A percentile compares a stretch with the other conserved stretches of the same genome.
Evolutionary conservation across 208 protist genomes (phyloP).

Genomic region (Wallacemonas sp.): DNA sequence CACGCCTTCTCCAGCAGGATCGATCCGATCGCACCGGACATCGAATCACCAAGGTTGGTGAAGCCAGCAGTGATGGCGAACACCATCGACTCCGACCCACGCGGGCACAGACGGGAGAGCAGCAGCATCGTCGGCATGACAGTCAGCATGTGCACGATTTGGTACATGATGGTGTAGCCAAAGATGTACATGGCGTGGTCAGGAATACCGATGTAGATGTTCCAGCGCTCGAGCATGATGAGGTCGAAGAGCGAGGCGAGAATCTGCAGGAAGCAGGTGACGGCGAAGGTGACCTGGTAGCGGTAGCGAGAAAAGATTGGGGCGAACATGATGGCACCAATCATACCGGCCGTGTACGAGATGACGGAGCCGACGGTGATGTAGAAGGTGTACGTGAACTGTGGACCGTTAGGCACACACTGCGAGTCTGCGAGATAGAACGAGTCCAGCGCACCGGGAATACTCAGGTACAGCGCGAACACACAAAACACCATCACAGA

Average conservation of each 20-base stretch:
- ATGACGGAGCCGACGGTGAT: constrained; percentile 32
- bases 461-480: constrained; percentile 19
- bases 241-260: constrained; percentile 39
- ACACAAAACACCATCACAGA: constrained; percentile 13
- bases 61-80: constrained; percentile 61
- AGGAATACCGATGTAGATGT: constrained; percentile 21
- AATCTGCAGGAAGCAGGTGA: constrained; percentile 19
- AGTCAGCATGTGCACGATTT: constrained; percentile 45
- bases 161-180: constrained; percentile 41
- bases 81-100: constrained; percentile 55
- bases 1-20: constrained; percentile 29
- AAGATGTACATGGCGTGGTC: constrained; percentile 53
- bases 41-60: constrained; percentile 47
- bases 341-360: constrained; percentile 16
- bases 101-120: constrained; percentile 57
- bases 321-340: constrained; percentile 32
- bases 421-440: constrained; percentile 31
- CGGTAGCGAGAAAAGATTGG: constrained; percentile 31
- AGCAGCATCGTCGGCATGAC: constrained; percentile 66
- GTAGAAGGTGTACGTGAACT: constrained; percentile 50
- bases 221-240: constrained; percentile 43
- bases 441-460: constrained; percentile 25
- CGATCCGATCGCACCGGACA: constrained; percentile 33
- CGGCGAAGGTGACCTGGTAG: constrained; percentile 34
- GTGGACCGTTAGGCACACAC: constrained; percentile 34